phyloP scores from a whole-genome alignment of 768 basidiomycete species.

The Macrocybe gigantea region DNA sequence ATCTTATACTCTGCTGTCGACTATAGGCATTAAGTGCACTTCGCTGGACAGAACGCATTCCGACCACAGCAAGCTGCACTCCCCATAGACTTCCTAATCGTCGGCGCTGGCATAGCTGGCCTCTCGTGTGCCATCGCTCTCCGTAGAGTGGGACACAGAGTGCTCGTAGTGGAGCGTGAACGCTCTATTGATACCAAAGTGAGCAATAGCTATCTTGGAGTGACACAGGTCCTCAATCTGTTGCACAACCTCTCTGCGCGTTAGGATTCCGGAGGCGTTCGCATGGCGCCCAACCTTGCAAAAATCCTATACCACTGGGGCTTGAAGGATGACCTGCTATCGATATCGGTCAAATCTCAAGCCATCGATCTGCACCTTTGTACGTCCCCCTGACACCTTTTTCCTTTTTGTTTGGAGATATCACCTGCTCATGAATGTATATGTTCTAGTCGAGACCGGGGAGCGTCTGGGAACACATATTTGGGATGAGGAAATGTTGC shows the following conservation, averaged over 20 bases:
- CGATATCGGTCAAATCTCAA: constrained; percentile 11
- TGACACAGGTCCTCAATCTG: not conserved
- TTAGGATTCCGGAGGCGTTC: constrained; percentile 20
- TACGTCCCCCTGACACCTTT: not conserved
- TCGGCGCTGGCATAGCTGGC: constrained; percentile 45
- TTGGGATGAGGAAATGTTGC: constrained; percentile 49
- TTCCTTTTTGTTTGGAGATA: not conserved
- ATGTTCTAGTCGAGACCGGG: constrained; percentile 41
- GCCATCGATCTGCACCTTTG: constrained; percentile 16
- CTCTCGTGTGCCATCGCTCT: constrained; percentile 49
- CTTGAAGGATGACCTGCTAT: constrained; percentile 20
- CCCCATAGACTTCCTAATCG: constrained; percentile 26
- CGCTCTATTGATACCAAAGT: constrained; percentile 9
- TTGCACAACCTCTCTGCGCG: not conserved
- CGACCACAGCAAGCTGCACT: constrained; percentile 15
- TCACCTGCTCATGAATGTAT: not conserved
- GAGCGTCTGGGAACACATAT: constrained; percentile 39
- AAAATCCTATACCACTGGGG: constrained; percentile 57
- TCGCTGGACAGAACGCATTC: not conserved
- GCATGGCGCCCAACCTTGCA: constrained; percentile 45
- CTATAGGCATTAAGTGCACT: no score
- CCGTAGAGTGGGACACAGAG: constrained; percentile 47
- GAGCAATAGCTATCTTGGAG: not conserved
- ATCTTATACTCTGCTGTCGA: no score
- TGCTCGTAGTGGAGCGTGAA: constrained; percentile 42